A percentile compares a stretch with the other conserved stretches of the same genome.
phyloP scores from a whole-genome alignment of 2,329 filamentous ascomycete species.

The Epichloe bromicola region DNA sequence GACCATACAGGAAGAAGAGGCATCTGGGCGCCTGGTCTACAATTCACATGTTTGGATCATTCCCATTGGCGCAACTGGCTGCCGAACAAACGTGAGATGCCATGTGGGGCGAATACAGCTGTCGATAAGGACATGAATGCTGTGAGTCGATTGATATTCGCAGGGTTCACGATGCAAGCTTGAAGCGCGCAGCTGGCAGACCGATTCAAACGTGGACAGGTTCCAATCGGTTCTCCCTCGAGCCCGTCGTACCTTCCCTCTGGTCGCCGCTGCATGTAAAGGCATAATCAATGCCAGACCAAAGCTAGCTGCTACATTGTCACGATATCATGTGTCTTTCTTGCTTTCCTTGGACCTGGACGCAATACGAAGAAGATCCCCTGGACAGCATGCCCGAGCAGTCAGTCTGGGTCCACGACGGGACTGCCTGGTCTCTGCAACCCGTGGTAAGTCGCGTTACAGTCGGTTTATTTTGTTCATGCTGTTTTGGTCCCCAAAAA shows the following conservation, averaged over 20 bases:
- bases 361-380: constrained; percentile 31
- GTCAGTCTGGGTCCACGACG: constrained; percentile 28
- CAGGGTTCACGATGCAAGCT: neutral
- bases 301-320: neutral
- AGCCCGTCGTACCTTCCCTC: too few relatives aligned
- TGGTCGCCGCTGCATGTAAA: neutral
- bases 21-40: constrained; percentile 16
- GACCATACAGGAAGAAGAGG: constrained; percentile 25
- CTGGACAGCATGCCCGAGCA: constrained; percentile 25
- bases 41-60: constrained; percentile 12
- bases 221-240: too few relatives aligned
- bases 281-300: neutral
- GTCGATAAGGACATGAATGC: neutral
- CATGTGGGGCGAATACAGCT: neutral
- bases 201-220: neutral
- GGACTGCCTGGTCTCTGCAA: constrained; percentile 24
- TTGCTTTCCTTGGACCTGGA: constrained; percentile 38
- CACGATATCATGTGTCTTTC: constrained; percentile 36
- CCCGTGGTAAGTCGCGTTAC: constrained; percentile 22
- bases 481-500: neutral
- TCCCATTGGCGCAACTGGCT: neutral
- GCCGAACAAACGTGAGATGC: neutral
- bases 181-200: neutral
- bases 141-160: neutral
- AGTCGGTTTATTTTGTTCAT: neutral